Evolutionary conservation across 2,329 filamentous ascomycete species (phyloP).

Genomic region (Ploettnerulaceae sp.): DNA sequence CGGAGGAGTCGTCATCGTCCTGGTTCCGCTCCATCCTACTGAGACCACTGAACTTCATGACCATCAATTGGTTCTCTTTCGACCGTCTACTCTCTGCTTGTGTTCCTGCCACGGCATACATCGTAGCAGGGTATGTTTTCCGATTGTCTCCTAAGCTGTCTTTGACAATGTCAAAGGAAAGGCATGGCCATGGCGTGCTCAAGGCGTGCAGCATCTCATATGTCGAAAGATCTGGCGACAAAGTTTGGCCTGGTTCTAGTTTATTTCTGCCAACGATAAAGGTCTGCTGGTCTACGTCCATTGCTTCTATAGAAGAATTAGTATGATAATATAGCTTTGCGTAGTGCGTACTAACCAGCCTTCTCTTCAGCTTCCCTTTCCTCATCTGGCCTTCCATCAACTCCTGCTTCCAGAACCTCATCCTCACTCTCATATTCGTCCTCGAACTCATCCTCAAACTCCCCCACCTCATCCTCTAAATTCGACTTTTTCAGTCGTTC

Average conservation of each 20-base stretch:
- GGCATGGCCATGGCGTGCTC: constrained; percentile 91
- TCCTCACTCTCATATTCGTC: constrained; percentile 88
- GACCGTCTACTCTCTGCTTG: constrained; percentile 74
- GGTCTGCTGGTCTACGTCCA: constrained; percentile 90
- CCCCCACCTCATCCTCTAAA: constrained; percentile 62
- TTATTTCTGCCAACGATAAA: constrained; percentile 95
- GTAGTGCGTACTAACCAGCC: constrained; percentile 46
- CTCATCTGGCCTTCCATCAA: constrained; percentile 86
- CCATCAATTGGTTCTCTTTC: constrained; percentile 88
- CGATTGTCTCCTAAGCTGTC: constrained; percentile 85
- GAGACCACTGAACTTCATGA: constrained; percentile 92
- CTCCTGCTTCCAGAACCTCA: constrained; percentile 89
- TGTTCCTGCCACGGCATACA: constrained; percentile 92
- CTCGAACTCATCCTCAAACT: constrained; percentile 95
- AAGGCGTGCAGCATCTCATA: constrained; percentile 97
- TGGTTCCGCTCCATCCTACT: constrained; percentile 75
- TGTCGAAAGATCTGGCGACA: constrained; percentile 86
- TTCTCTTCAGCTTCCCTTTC: constrained; percentile 89
- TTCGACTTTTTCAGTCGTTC: constrained; percentile 60
- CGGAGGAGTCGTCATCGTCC: constrained; percentile 62
- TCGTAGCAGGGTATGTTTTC: constrained; percentile 88
- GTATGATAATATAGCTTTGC: constrained; percentile 13
- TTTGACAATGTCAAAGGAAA: constrained; percentile 88
- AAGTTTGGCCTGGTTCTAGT: constrained; percentile 82
- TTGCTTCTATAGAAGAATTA: constrained; percentile 52